phyloP scores from a whole-genome alignment of 495 filamentous ascomycete genomes.

The Trichocladium uniseriatum region DNA sequence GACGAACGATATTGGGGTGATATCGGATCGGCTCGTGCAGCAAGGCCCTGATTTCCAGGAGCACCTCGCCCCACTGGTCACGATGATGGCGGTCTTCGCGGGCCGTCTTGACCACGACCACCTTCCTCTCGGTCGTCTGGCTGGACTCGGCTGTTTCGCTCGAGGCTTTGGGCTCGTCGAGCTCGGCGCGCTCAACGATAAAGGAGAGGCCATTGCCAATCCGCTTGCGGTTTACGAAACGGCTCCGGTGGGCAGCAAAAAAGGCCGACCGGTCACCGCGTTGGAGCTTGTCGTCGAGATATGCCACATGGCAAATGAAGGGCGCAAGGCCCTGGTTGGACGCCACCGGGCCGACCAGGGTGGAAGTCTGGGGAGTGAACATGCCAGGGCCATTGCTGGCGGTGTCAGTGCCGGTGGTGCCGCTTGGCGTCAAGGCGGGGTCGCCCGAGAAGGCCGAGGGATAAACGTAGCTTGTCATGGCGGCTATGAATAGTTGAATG shows the following conservation, averaged over 20 bases:
- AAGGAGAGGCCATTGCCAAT: constrained; percentile 6
- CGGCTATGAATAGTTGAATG: too few species aligned
- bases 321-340: constrained; percentile 1
- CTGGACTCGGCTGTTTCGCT: too few species aligned
- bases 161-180: neutral
- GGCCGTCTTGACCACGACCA: constrained; percentile 6
- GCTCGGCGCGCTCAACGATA: constrained; percentile 4
- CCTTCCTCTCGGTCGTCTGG: neutral
- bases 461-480: constrained; percentile 3
- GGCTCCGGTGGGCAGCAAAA: neutral
- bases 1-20: constrained; percentile 14
- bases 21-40: constrained; percentile 11
- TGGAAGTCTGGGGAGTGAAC: neutral
- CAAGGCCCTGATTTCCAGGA: constrained; percentile 7
- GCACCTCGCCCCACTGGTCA: constrained; percentile 5
- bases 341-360: neutral
- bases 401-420: neutral
- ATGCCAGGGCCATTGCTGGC: too few species aligned
- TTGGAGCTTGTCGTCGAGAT: constrained; percentile 1
- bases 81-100: neutral
- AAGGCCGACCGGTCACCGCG: constrained; percentile 5
- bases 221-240: neutral
- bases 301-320: constrained; percentile 5
- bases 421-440: neutral
- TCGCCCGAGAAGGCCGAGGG: neutral